These are phyloP conservation scores for Manihot esculenta DNA, from an alignment of 441 rosid genomes.

Conservation along the genomic window DNA sequence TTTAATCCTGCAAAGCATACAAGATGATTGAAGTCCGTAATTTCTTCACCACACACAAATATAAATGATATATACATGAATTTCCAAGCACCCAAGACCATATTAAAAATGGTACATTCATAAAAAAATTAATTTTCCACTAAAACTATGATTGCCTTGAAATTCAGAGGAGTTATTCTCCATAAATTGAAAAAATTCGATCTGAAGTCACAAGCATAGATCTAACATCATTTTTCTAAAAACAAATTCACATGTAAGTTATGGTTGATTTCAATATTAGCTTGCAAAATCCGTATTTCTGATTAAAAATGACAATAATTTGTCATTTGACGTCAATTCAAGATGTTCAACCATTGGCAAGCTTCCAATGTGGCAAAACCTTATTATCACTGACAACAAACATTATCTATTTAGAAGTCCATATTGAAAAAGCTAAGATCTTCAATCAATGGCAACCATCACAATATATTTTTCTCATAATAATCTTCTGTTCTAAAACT, in stretches of 20 bases:
- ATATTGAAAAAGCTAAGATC: neutral
- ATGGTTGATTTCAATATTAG: neutral
- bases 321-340: neutral
- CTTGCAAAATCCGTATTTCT: neutral
- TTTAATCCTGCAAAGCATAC: constrained; percentile 61
- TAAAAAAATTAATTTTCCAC: neutral
- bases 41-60: neutral
- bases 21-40: neutral
- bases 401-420: neutral
- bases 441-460: neutral
- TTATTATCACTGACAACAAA: neutral
- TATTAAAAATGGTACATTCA: neutral
- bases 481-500: neutral
- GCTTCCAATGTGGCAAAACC: neutral
- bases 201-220: neutral
- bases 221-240: neutral
- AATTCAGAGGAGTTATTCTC: neutral
- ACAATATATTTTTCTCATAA: neutral
- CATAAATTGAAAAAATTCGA: neutral
- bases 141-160: neutral
- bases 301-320: neutral
- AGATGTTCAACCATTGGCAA: neutral
- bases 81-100: neutral
- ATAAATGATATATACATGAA: constrained; percentile 8
- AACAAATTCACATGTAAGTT: too few species aligned